These are phyloP conservation scores for Catenaria anguillulae DNA, from an alignment of 371 early-diverging fungal genomes.

Conservation along the genomic window DNA sequence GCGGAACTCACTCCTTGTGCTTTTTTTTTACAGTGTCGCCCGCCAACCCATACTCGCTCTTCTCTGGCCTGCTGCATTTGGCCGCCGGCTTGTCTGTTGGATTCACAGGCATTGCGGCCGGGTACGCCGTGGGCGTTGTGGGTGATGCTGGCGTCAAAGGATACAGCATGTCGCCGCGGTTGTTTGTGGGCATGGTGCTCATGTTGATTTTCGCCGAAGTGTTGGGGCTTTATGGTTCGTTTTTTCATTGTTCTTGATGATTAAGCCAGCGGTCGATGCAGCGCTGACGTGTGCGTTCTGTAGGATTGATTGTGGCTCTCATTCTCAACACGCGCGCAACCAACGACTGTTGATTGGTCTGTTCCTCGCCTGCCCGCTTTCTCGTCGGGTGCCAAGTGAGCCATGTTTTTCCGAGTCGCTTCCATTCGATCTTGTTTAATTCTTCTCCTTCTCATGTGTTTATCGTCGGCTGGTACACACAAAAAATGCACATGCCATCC, in stretches of 20 bases:
- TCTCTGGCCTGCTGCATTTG: constrained; percentile 69
- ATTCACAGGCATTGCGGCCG: constrained; percentile 83
- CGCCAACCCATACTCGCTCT: constrained; percentile 12
- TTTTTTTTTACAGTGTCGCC: constrained; percentile 15
- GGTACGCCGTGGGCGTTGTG: constrained; percentile 91
- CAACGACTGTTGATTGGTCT: constrained; percentile 6
- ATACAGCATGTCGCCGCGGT: constrained; percentile 36
- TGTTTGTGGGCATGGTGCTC: constrained; percentile 88
- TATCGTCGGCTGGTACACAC: too few relatives aligned
- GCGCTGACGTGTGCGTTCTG: too few relatives aligned
- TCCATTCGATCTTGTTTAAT: too few relatives aligned
- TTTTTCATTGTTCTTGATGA: constrained; percentile 82
- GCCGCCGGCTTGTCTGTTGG: constrained; percentile 90
- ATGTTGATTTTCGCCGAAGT: constrained; percentile 99
- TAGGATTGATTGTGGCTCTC: constrained; percentile 80
- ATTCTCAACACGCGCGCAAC: constrained; percentile 81
- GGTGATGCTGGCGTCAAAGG: constrained; percentile 62
- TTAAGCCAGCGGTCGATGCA: too few relatives aligned
- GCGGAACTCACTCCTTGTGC: too few relatives aligned
- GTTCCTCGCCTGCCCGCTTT: too few relatives aligned
- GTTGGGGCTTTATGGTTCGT: constrained; percentile 54
- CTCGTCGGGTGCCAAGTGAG: too few relatives aligned
- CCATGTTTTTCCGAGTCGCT: too few relatives aligned
- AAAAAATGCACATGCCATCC: too few relatives aligned
- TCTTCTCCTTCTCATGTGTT: too few relatives aligned